Evolutionary conservation across 305 asterid genomes (phyloP).

Genomic region (Fraxinus latifolia): DNA sequence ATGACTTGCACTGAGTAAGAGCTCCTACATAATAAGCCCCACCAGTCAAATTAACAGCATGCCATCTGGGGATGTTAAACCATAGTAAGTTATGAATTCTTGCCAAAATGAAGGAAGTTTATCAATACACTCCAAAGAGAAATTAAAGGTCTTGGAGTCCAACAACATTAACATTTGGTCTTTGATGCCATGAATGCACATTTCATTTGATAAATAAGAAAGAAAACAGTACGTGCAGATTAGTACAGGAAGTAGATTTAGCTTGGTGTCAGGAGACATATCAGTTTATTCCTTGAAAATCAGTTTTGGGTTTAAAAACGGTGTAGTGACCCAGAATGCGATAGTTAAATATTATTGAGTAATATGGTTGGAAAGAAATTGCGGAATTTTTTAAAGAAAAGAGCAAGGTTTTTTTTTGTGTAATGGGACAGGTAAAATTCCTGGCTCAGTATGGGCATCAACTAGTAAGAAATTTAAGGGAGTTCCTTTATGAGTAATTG

Average conservation of each 20-base stretch:
- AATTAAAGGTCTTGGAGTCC: slow-evolving; percentile 1
- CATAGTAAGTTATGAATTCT: neutral
- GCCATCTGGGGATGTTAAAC: neutral
- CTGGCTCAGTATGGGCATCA: neutral
- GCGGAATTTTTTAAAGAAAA: neutral
- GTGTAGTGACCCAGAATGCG: neutral
- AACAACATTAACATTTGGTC: neutral
- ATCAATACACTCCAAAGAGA: neutral
- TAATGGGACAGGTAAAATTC: slow-evolving; percentile 2
- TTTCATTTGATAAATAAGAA: slow-evolving; percentile 20
- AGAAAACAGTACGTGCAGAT: neutral
- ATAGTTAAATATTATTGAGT: neutral
- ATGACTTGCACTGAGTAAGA: neutral
- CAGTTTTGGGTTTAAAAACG: neutral
- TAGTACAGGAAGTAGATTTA: neutral
- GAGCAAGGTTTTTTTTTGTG: neutral
- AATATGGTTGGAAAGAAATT: neutral
- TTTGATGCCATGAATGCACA: slow-evolving; percentile 3
- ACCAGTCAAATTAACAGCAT: slow-evolving; percentile 1
- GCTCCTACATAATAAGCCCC: neutral
- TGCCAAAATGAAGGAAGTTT: neutral
- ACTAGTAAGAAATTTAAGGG: neutral
- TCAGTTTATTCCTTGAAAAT: neutral
- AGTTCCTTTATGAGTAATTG: neutral
- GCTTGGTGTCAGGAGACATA: neutral